Base-by-base conservation (phyloP, 768 basidiomycete species). In the Kwoniella heveanensis region DNA sequence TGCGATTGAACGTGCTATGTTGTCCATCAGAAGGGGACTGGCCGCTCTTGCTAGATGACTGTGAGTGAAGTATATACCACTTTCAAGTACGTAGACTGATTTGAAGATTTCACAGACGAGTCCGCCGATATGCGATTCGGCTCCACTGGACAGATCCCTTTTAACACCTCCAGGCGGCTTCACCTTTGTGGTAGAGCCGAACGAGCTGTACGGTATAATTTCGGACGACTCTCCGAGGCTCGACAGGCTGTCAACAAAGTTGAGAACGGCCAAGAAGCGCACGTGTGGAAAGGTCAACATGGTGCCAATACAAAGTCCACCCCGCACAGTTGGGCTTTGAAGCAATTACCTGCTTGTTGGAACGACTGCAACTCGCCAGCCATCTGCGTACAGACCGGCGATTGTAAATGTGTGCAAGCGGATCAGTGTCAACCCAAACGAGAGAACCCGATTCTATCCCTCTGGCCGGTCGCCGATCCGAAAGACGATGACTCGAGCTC, bases 21-120 rank as follows among this genome's bases (percentile, higher is more conserved):
- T 80, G 79, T 64, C 71, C 73, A 2, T 66, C 64, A 1, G 65
- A 68, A 37, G 68, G 70, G 1, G 69, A 74, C 4, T 80, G 79
- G 79, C 79, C 79, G 26, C 64, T 80, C 37, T 57, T 77, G 4
- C 57, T 68, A 24, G 79, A 80, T 51, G 79, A 80, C 54, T 74
- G 75, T 68, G 53, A 70, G 74, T 67, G 12, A 15, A n/a, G 25
- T 13, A 13, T 32, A 32, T 32, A 13, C n/a, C 32, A 32, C 13
- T 32, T 32, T 49, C 0, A 26, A 30, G n/a, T 21, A 12, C 39
- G 32, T 59, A 69, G 52, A 67, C 27, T 24, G 8, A 24, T 19
- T 9, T 19, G 32, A 8, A 19, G 6, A 19, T 19, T 6, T 8
- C 46, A 4, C 48, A 76, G 71, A 68, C 54, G 71, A 75, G 64